Percentiles rank a stretch among this genome's conserved stretches.
These are phyloP conservation scores for Capniomyces stellatus DNA, from an alignment of 371 early-diverging fungal species.

Conservation along the genomic window DNA sequence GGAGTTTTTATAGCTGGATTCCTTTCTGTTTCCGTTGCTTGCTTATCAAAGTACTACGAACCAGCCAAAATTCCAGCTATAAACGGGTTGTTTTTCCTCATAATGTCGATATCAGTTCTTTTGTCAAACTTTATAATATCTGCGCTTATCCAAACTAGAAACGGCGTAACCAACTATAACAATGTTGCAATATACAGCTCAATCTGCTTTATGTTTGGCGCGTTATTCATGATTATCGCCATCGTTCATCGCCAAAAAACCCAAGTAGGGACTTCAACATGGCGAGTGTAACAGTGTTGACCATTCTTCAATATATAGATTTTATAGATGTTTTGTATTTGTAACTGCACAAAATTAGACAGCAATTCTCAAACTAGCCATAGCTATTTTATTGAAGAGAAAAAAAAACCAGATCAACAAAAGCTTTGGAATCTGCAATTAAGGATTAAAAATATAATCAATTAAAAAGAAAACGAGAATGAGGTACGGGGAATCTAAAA, in stretches of 20 bases:
- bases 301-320: too few relatives aligned
- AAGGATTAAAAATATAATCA: too few relatives aligned
- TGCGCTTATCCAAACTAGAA: neutral
- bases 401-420: neutral
- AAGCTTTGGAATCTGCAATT: neutral
- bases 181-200: neutral
- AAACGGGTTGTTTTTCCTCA: neutral
- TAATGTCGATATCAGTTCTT: neutral
- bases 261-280: too few relatives aligned
- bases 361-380: too few relatives aligned
- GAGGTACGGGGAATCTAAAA: too few relatives aligned
- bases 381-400: neutral
- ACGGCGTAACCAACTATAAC: neutral
- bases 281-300: too few relatives aligned
- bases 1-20: slow-evolving; percentile 1
- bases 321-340: too few relatives aligned
- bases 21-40: neutral
- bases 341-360: too few relatives aligned
- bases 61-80: neutral
- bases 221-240: neutral
- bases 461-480: too few relatives aligned
- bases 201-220: neutral
- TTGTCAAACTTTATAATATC: neutral
- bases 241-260: neutral
- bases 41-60: neutral